Percentiles rank a stretch among this genome's conserved stretches.
phyloP scores from a whole-genome alignment of 305 asterid genomes.

The Fraxinus nigra region DNA sequence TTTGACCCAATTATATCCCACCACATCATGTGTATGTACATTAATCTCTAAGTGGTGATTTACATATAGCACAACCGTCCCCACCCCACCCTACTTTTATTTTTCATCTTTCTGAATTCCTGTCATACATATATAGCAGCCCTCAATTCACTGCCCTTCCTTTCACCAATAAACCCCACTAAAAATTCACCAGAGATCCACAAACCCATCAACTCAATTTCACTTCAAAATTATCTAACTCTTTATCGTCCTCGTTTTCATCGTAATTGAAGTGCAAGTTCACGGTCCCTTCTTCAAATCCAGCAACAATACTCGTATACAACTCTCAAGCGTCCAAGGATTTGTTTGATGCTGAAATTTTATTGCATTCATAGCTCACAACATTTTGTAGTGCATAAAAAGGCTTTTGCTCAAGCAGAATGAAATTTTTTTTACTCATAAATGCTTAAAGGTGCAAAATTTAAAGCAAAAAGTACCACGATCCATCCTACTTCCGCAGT shows the following conservation, averaged over 20 bases:
- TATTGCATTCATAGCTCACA: not conserved
- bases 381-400: not conserved
- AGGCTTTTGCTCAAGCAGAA: not conserved
- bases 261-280: not conserved
- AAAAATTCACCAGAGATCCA: conserved; percentile 11
- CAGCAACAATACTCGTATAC: not conserved
- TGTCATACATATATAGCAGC: conserved; percentile 30
- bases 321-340: not conserved
- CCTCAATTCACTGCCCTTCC: conserved; percentile 40
- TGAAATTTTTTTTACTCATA: not conserved
- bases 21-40: too few species aligned
- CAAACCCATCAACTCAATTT: conserved; percentile 10
- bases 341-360: not conserved
- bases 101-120: conserved; percentile 28
- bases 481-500: not conserved
- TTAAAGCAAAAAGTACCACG: not conserved
- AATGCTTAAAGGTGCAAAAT: not conserved
- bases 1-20: too few species aligned
- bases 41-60: too few species aligned
- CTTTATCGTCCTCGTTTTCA: conserved; percentile 13
- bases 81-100: not conserved
- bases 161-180: conserved; percentile 26
- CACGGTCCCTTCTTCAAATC: not conserved
- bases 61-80: not conserved
- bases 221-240: conserved; percentile 6